Percentiles rank a stretch among this genome's conserved stretches.
These are phyloP conservation scores for Lentinula raphanica DNA, from an alignment of 768 basidiomycete species.

Conservation along the genomic window DNA sequence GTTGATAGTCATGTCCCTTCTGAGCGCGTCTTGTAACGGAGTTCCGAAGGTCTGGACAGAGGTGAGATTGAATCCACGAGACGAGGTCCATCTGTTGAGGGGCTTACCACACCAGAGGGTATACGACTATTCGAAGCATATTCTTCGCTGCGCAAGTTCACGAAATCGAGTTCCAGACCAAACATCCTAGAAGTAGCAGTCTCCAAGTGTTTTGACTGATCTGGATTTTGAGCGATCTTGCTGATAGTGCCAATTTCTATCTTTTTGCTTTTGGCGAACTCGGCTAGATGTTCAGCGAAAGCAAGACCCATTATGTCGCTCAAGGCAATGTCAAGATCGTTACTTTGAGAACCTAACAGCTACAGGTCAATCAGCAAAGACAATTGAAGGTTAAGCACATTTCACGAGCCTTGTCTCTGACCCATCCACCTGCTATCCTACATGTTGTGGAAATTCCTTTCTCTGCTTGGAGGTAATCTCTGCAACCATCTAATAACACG, in stretches of 20 bases:
- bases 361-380: slow-evolving; percentile 24
- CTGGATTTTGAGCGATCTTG: slow-evolving; percentile 89
- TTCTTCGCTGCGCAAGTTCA: slow-evolving; percentile 88
- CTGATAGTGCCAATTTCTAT: slow-evolving; percentile 57
- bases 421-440: slow-evolving; percentile 97
- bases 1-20: slow-evolving; percentile 94
- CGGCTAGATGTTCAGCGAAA: slow-evolving; percentile 77
- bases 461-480: slow-evolving; percentile 45
- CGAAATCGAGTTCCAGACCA: slow-evolving; percentile 85
- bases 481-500: slow-evolving; percentile 75
- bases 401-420: slow-evolving; percentile 85
- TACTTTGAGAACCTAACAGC: slow-evolving; percentile 77
- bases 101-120: slow-evolving; percentile 76
- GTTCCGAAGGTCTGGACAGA: slow-evolving; percentile 77
- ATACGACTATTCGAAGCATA: slow-evolving; percentile 87
- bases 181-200: slow-evolving; percentile 83
- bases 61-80: not conserved
- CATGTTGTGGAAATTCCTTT: slow-evolving; percentile 60
- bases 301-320: slow-evolving; percentile 83
- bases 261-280: slow-evolving; percentile 50
- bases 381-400: not conserved
- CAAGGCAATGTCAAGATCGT: slow-evolving; percentile 93
- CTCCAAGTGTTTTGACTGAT: slow-evolving; percentile 97
- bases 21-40: slow-evolving; percentile 82
- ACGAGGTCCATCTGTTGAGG: not conserved